phyloP scores from a whole-genome alignment of 1,284 basidiomycete genomes.

The Tilletiopsis washingtonensis region DNA sequence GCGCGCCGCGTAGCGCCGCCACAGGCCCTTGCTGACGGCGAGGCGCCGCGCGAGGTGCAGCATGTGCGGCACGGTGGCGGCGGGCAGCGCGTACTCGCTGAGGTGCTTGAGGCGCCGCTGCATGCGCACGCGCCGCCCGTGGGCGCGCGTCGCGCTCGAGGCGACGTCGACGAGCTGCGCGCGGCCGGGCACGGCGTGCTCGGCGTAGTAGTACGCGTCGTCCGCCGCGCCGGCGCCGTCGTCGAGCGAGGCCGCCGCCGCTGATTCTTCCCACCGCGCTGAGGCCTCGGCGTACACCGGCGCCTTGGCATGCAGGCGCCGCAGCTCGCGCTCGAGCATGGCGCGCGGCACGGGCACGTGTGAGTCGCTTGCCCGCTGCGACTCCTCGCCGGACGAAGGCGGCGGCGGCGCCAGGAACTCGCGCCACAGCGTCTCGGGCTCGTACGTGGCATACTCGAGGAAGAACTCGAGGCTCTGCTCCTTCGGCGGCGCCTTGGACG shows the following conservation, averaged over 20 bases:
- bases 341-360: conserved; percentile 55
- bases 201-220: no score
- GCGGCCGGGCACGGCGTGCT: background rate
- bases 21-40: conserved; percentile 58
- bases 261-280: no score
- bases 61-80: conserved; percentile 71
- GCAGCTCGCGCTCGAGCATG: conserved; percentile 58
- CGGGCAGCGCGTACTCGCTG: conserved; percentile 64
- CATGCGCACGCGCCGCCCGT: conserved; percentile 9
- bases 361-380: background rate
- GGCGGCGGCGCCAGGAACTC: conserved; percentile 10
- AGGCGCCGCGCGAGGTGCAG: conserved; percentile 62
- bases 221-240: background rate
- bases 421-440: conserved; percentile 29
- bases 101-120: conserved; percentile 52
- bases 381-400: background rate
- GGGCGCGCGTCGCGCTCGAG: background rate
- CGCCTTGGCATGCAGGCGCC: background rate
- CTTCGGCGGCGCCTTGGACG: conserved; percentile 1
- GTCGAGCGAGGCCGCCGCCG: no score
- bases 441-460: conserved; percentile 42
- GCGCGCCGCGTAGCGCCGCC: conserved; percentile 59
- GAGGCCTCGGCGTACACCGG: no score
- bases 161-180: background rate
- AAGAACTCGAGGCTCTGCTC: conserved; percentile 17